These are phyloP conservation scores for Linnemannia schmuckeri DNA, from an alignment of 192 early-diverging fungal species.

Conservation along the genomic window DNA sequence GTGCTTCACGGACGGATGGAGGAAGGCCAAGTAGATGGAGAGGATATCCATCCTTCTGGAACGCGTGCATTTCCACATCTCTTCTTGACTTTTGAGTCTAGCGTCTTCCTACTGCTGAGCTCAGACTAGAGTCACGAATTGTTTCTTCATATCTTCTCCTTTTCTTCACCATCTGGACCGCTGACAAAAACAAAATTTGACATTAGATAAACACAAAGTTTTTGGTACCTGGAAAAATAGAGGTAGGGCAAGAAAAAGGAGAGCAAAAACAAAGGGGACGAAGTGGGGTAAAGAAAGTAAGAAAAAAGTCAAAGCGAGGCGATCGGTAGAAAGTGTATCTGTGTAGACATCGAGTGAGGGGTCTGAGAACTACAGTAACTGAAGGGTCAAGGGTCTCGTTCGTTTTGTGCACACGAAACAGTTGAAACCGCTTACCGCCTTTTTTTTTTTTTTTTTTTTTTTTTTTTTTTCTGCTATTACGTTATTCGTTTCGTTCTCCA, in stretches of 20 bases:
- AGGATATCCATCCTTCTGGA: not conserved
- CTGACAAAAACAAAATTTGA: not conserved
- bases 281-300: not conserved
- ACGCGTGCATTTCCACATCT: conserved; percentile 1
- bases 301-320: not conserved
- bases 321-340: not conserved
- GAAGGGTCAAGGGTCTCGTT: not conserved
- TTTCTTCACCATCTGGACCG: not conserved
- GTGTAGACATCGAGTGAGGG: not conserved
- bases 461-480: not conserved
- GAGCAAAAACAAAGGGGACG: not conserved
- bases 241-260: not conserved
- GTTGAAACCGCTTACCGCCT: not conserved
- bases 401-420: not conserved
- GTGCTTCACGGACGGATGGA: no score
- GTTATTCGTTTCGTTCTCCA: not conserved
- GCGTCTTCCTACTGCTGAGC: not conserved
- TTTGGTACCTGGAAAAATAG: not conserved
- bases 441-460: not conserved
- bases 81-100: not conserved
- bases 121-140: not conserved
- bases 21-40: not conserved
- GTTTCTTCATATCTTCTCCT: not conserved
- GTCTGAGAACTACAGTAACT: not conserved
- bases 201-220: not conserved